phyloP scores from a whole-genome alignment of 2,329 filamentous ascomycete genomes.

The Fonsecaea pugnacius region DNA sequence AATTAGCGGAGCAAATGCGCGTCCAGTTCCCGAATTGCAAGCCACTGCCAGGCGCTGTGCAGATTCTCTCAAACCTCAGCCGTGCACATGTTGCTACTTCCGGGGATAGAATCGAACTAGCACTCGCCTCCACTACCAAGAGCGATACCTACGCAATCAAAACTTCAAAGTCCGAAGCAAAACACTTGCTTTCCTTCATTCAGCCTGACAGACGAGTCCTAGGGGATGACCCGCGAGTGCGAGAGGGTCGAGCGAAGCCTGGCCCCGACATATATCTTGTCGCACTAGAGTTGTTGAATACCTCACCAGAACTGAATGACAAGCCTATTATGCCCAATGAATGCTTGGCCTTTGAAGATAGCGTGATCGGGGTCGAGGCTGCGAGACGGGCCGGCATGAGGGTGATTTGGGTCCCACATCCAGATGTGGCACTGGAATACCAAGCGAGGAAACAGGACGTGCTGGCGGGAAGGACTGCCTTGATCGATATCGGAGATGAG shows the following conservation, averaged over 20 bases:
- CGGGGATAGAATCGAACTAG: slow-evolving; percentile 1
- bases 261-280: slow-evolving; percentile 91
- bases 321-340: slow-evolving; percentile 76
- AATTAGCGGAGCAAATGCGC: background rate
- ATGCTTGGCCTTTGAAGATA: slow-evolving; percentile 95
- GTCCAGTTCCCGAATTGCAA: background rate
- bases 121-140: slow-evolving; percentile 6
- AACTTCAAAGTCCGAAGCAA: slow-evolving; percentile 3
- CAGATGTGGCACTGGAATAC: slow-evolving; percentile 74
- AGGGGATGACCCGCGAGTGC: slow-evolving; percentile 81
- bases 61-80: background rate
- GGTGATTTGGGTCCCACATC: slow-evolving; percentile 88
- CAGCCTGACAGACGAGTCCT: slow-evolving; percentile 56
- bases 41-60: background rate
- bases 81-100: background rate
- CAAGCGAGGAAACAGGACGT: slow-evolving; percentile 76
- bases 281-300: slow-evolving; percentile 82
- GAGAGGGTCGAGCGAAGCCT: slow-evolving; percentile 80
- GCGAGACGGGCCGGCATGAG: slow-evolving; percentile 91
- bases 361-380: slow-evolving; percentile 86
- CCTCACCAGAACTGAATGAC: slow-evolving; percentile 58
- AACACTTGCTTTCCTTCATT: slow-evolving; percentile 2
- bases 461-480: slow-evolving; percentile 77
- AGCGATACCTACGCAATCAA: background rate
- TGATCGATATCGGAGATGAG: slow-evolving; percentile 58